Evolutionary conservation across 192 early-diverging fungal genomes (phyloP).

Genomic region (Chytriomyces sp.): DNA sequence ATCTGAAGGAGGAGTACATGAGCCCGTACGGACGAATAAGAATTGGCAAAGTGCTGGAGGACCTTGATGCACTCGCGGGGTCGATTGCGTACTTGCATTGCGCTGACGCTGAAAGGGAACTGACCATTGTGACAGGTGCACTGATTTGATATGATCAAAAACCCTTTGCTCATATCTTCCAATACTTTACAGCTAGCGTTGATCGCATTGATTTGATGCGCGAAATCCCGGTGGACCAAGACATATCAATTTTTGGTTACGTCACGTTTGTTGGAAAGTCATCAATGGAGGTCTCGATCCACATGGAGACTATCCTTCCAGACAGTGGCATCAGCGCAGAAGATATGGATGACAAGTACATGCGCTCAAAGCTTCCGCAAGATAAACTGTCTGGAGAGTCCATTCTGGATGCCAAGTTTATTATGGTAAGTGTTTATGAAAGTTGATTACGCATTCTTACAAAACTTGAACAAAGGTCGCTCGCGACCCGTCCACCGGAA

Average conservation of each 20-base stretch:
- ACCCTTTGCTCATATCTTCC: not conserved
- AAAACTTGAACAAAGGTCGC: slow-evolving; percentile 44
- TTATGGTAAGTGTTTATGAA: slow-evolving; percentile 59
- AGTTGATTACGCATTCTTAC: not conserved
- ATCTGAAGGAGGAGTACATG: slow-evolving; percentile 83
- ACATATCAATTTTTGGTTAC: slow-evolving; percentile 78
- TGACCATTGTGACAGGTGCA: slow-evolving; percentile 78
- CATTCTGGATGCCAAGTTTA: slow-evolving; percentile 77
- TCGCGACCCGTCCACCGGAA: slow-evolving; percentile 69
- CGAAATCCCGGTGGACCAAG: slow-evolving; percentile 63
- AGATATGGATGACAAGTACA: slow-evolving; percentile 24
- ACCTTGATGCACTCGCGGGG: slow-evolving; percentile 80
- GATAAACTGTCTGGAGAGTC: not conserved
- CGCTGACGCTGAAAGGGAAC: slow-evolving; percentile 52
- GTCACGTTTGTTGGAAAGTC: slow-evolving; percentile 85
- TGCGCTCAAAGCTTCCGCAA: not conserved
- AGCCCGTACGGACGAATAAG: slow-evolving; percentile 74
- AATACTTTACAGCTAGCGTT: slow-evolving; percentile 62
- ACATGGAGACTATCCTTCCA: slow-evolving; percentile 32
- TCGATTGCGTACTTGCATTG: slow-evolving; percentile 82
- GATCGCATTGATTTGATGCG: slow-evolving; percentile 83
- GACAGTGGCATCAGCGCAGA: slow-evolving; percentile 23
- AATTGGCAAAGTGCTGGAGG: slow-evolving; percentile 85
- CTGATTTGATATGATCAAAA: not conserved
- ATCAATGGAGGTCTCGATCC: slow-evolving; percentile 78